Base-by-base conservation (phyloP, 2,329 filamentous ascomycete genomes). In the Rhytidhysteron rufulum region DNA sequence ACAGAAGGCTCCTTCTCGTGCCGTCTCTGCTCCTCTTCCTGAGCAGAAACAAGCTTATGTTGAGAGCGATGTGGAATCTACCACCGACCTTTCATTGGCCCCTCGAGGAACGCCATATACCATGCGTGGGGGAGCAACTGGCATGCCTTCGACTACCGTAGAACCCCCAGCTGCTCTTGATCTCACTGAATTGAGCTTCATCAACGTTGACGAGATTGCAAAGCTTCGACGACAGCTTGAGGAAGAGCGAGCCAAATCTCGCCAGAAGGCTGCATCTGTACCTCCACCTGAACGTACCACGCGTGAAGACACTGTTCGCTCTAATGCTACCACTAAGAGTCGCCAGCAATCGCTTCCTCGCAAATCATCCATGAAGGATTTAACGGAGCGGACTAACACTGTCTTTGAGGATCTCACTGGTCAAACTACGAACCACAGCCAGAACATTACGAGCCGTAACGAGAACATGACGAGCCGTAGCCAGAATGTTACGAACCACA, bases 311-410 rank as follows among this genome's bases (percentile, higher is more conserved):
- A 72, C 70, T 1, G 42, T 58, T 7, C 55, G 57, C 16, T 66
- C 63, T 49, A 62, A 52, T 32, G 60, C 36, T 53, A 67, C 48
- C 51, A 65, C 44, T 53, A 62, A 63, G 48, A 67, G 64, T 49
- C 56, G 62, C 18, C 69, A 60, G 47, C 57, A 65, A 20, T 60
- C 60, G 11, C 42, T 65, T 15, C 70, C 71, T n/a, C 73, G 74
- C 37, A 79, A 78, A 50, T 78, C 77, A 1, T 79, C 76, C 0
- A 54, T 79, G 48, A 78, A 74, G 44, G 74, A 78, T 39, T 49
- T 67, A 4, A 75, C 69, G 8, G 57, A 57, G 6, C 54, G 58
- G 24, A 62, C 58, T 17, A 58, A 47, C 20, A 58, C 55, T 3
- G 53, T 58, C 3, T 57, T 64, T 27, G 56, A 65, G 31, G 60